phyloP scores from a whole-genome alignment of 2,329 filamentous ascomycete genomes.

The Hymenoscyphus repandus region DNA sequence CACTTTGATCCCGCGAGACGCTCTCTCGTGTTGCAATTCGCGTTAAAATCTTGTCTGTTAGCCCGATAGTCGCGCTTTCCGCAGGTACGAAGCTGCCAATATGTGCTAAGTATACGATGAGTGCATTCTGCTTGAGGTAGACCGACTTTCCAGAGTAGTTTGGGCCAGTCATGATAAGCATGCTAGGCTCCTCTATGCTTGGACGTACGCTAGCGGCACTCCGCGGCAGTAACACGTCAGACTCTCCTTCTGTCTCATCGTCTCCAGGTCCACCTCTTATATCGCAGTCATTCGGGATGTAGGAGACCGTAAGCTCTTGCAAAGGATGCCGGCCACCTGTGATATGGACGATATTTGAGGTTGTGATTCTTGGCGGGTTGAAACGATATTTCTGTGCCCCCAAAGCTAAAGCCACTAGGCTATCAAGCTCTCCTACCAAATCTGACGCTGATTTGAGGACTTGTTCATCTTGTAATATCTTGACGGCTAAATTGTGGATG shows the following conservation, averaged over 20 bases:
- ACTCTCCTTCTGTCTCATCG: constrained; percentile 16
- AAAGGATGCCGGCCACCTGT: constrained; percentile 77
- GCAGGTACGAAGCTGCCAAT: constrained; percentile 91
- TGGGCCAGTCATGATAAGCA: constrained; percentile 81
- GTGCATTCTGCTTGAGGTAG: constrained; percentile 86
- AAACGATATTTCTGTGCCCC: constrained; percentile 73
- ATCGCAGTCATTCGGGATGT: constrained; percentile 77
- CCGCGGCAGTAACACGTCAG: not conserved
- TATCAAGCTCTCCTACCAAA: constrained; percentile 81
- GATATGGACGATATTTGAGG: constrained; percentile 67
- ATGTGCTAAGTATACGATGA: constrained; percentile 90
- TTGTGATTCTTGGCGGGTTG: constrained; percentile 62
- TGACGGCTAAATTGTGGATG: constrained; percentile 68
- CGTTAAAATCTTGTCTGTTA: constrained; percentile 91
- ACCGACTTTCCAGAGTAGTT: constrained; percentile 97
- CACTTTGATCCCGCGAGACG: constrained; percentile 52
- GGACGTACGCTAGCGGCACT: constrained; percentile 11
- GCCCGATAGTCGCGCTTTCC: constrained; percentile 65
- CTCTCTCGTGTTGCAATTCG: constrained; percentile 71
- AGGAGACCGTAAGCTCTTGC: constrained; percentile 79
- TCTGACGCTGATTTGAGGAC: constrained; percentile 67
- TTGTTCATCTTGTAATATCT: constrained; percentile 63
- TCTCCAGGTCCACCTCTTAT: constrained; percentile 54
- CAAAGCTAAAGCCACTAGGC: constrained; percentile 71
- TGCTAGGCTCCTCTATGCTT: constrained; percentile 46